These are phyloP conservation scores for Wickerhamomyces rabaulensis DNA, from an alignment of 805 yeast species.

Conservation along the genomic window DNA sequence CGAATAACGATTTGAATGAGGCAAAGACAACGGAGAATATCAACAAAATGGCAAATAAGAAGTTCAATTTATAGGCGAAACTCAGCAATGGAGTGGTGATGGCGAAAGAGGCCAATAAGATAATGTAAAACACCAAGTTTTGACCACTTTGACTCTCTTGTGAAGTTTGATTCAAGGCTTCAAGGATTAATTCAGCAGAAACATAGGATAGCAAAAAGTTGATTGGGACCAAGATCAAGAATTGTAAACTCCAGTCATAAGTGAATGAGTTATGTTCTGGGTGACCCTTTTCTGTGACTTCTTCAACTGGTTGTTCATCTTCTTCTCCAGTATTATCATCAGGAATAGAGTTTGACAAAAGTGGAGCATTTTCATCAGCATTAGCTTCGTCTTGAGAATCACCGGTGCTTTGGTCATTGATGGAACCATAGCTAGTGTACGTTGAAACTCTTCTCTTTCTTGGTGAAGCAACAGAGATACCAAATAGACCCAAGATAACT, in stretches of 20 bases:
- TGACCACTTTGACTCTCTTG: slow-evolving; percentile 57
- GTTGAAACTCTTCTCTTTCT: slow-evolving; percentile 1
- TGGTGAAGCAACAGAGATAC: slow-evolving; percentile 27
- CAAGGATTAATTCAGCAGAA: slow-evolving; percentile 48
- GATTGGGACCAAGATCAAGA: slow-evolving; percentile 61
- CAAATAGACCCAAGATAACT: slow-evolving; percentile 45
- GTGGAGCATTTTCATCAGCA: slow-evolving; percentile 30
- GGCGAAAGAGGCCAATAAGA: slow-evolving; percentile 31
- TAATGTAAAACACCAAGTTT: slow-evolving; percentile 29
- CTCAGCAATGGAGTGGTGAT: slow-evolving; percentile 54
- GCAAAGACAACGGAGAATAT: slow-evolving; percentile 34
- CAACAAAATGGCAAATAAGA: slow-evolving; percentile 38
- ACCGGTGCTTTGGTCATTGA: slow-evolving; percentile 2
- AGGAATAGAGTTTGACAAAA: slow-evolving; percentile 20
- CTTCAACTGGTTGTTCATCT: slow-evolving; percentile 3
- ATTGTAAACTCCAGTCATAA: slow-evolving; percentile 82
- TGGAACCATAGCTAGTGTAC: slow-evolving; percentile 8
- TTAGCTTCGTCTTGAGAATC: slow-evolving; percentile 8
- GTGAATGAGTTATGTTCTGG: slow-evolving; percentile 37
- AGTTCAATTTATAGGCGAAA: slow-evolving; percentile 63
- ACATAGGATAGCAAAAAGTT: slow-evolving; percentile 48
- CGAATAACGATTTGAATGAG: slow-evolving; percentile 31
- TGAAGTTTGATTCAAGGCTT: slow-evolving; percentile 63
- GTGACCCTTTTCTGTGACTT: slow-evolving; percentile 10
- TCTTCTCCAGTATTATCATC: slow-evolving; percentile 12